Evolutionary conservation across 2,329 filamentous ascomycete species (phyloP), one percentile per base, ranked within the genome.

Genomic region (Cordyceps pruinosa): DNA sequence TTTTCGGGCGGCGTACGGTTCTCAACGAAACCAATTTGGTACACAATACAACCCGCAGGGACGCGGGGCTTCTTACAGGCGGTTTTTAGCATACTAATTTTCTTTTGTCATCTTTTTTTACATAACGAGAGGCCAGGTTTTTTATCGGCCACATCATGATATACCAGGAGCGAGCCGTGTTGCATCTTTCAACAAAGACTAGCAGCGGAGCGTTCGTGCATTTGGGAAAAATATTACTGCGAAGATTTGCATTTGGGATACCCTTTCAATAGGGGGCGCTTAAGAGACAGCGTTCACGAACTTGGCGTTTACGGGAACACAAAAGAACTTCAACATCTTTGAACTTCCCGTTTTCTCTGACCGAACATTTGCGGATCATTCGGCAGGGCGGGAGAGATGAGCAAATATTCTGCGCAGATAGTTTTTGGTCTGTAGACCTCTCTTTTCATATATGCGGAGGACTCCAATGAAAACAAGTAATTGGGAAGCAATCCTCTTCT

Each of bases 301-400:
- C 50, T 56, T 70, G 64, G 72, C 70, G 70, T 73, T 74, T 69
- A 69, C 69, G 61, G 71, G 72, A 69, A 73, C 72, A 70, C 66
- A 71, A 73, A 75, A 75, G 72, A 73, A 74, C 61, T 76, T 76
- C 73, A 76, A 76, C 73, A 75, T 75, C 72, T 75, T 75, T 75
- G 69, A 64, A 68, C 60, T 59, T 61, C 50, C 57, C 41, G 57
- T 51, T 45, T n/a, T 57, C 47, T 50, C 58, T 71, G 70, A 71
- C 71, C 69, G 65, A 73, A 66, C 69, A 69, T 59, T 63, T 71
- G 69, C 70, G 49, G 48, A 58, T 58, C 56, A 71, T 67, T 67
- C 67, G 63, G 63, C 60, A 63, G 63, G 65, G 61, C 62, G 63
- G 63, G 61, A 61, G 59, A 58, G 49, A 58, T 42, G 34, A 35